Percentiles rank a stretch among this genome's conserved stretches.
Evolutionary conservation across 805 yeast genomes (phyloP).

Genomic region (Lachancea mirantina): DNA sequence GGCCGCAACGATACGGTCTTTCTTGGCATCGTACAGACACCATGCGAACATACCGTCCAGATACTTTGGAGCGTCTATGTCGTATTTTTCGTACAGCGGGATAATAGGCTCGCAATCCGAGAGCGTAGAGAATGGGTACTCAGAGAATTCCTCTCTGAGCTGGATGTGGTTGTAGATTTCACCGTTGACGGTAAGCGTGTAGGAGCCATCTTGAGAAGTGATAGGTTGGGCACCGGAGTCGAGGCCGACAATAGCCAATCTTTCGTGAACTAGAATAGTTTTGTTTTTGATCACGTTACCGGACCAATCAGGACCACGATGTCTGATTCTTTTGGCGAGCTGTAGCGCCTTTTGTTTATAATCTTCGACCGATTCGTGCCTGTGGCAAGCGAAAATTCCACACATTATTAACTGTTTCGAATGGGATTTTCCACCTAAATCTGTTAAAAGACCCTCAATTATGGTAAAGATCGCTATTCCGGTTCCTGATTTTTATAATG

Average conservation of each 20-base stretch:
- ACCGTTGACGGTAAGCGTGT: conserved; percentile 85
- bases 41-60: conserved; percentile 98
- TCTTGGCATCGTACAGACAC: conserved; percentile 75
- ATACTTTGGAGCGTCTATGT: conserved; percentile 80
- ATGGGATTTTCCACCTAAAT: no score
- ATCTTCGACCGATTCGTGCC: conserved; percentile 67
- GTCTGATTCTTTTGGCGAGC: conserved; percentile 88
- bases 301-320: conserved; percentile 99
- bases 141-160: conserved; percentile 66
- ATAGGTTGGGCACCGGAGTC: conserved; percentile 99
- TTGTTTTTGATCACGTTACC: conserved; percentile 76
- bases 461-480: no score
- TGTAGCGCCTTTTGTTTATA: conserved; percentile 87
- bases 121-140: conserved; percentile 74
- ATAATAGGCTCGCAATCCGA: conserved; percentile 97
- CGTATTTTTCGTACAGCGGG: conserved; percentile 84
- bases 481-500: no score
- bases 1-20: conserved; percentile 89
- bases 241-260: conserved; percentile 94
- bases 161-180: conserved; percentile 96
- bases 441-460: no score
- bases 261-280: conserved; percentile 87
- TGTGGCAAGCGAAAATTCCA: conserved; percentile 94
- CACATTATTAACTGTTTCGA: conserved; percentile 52
- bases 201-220: conserved; percentile 66